phyloP scores from a whole-genome alignment of 2,329 filamentous ascomycete species.

The Botrytis cinerea region DNA sequence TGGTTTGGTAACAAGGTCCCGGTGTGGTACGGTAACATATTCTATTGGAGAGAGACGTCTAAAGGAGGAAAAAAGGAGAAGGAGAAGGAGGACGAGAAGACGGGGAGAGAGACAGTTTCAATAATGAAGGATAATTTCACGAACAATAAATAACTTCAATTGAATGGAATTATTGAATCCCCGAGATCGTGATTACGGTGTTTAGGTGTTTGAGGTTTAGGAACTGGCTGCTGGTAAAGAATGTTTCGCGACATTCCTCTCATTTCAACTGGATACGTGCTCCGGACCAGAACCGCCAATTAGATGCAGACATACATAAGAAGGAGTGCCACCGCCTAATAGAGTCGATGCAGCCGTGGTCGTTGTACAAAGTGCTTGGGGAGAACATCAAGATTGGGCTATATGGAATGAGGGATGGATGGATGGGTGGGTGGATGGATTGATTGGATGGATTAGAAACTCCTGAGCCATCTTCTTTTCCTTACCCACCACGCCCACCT shows the following conservation, averaged over 20 bases:
- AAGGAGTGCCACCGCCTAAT: neutral
- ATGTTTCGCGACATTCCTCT: conserved; percentile 14
- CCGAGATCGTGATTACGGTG: neutral
- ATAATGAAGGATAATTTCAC: neutral
- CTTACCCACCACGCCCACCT: neutral
- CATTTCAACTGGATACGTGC: conserved; percentile 3
- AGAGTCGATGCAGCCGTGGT: neutral
- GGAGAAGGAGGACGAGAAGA: neutral
- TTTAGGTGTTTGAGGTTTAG: conserved; percentile 13
- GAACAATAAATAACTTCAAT: neutral
- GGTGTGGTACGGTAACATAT: conserved; percentile 13
- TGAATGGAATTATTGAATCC: neutral
- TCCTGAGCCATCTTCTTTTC: neutral
- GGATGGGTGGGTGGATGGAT: too few relatives aligned
- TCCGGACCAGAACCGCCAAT: neutral
- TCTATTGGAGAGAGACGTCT: neutral
- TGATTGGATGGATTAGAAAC: neutral
- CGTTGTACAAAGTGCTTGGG: neutral
- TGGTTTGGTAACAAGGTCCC: conserved; percentile 11
- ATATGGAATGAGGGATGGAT: neutral
- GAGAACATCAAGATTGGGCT: neutral
- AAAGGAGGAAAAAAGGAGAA: neutral
- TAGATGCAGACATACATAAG: neutral
- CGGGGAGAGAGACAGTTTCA: neutral
- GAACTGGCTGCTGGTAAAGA: neutral